Evolutionary conservation across 495 filamentous ascomycete species (phyloP).

Genomic region (Penicillium subrubescens): DNA sequence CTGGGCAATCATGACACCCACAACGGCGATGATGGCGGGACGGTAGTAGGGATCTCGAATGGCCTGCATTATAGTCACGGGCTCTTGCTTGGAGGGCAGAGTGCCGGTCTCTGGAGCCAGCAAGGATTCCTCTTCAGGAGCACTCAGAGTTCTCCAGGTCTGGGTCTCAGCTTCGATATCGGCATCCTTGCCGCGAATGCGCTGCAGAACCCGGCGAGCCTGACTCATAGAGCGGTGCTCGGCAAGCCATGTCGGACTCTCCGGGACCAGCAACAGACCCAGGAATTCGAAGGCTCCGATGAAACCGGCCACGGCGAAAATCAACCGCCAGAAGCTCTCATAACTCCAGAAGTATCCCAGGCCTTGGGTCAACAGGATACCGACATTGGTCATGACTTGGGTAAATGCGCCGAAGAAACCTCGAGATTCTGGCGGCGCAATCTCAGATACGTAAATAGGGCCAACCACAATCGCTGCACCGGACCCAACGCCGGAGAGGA

Average conservation of each 20-base stretch:
- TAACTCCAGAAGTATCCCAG: slow-evolving; percentile 85
- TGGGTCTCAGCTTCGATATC: slow-evolving; percentile 76
- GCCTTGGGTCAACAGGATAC: slow-evolving; percentile 80
- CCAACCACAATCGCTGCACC: slow-evolving; percentile 90
- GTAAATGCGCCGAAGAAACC: slow-evolving; percentile 92
- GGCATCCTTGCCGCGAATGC: slow-evolving; percentile 67
- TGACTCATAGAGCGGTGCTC: slow-evolving; percentile 60
- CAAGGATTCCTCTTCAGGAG: slow-evolving; percentile 50
- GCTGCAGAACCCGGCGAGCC: slow-evolving; percentile 69
- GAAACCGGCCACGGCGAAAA: slow-evolving; percentile 71
- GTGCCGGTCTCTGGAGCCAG: slow-evolving; percentile 41
- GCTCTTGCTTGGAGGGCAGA: slow-evolving; percentile 29
- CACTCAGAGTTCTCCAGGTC: slow-evolving; percentile 55
- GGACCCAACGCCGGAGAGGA: slow-evolving; percentile 80
- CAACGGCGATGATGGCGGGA: slow-evolving; percentile 79
- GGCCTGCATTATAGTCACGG: slow-evolving; percentile 69
- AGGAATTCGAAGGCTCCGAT: slow-evolving; percentile 67
- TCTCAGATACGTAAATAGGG: slow-evolving; percentile 92
- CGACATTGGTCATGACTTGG: slow-evolving; percentile 92
- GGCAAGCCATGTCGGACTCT: slow-evolving; percentile 85
- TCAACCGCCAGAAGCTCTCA: slow-evolving; percentile 77
- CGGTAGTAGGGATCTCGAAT: slow-evolving; percentile 66
- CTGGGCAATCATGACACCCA: slow-evolving; percentile 89
- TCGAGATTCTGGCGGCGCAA: slow-evolving; percentile 74
- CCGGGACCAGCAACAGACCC: slow-evolving; percentile 70